Evolutionary conservation across 208 protist genomes (phyloP), one percentile per base, ranked within the genome.

Genomic region (Trypanosoma theileri): DNA sequence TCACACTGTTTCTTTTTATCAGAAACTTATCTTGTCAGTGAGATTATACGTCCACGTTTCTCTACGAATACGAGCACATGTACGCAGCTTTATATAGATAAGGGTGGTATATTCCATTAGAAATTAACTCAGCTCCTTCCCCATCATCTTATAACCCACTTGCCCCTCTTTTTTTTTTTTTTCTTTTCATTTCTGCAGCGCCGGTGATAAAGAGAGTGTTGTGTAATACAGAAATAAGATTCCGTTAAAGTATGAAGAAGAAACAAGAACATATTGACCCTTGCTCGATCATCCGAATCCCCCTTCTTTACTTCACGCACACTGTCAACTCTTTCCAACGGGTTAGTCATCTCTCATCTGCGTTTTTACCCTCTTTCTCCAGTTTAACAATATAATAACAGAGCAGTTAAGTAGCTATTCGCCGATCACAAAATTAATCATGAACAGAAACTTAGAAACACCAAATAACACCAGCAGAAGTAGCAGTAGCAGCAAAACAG

Each of bases 131-230:
- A 14, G 10, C 6, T n/a, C 12, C 13, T 26, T n/a, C 52, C 3
- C 52, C 52, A 56, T 35, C 19, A 26, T 35, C n/a, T 56, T 56
- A 24, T 31, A 56, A 26, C 42, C 55, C 3, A 7, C 55, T 41
- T 21, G 48, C 28, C 35, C 24, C 60, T n/a, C 35, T 42, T 55
- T 19, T 42, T 19, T 66, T 51, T 68, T 68, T 31, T 51, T 31
- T 59, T 46, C 50, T 68, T 68, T 28, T 44, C 46, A 8, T n/a
- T 51, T 50, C 26, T 59, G 3, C 26, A 35, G 17, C 21, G 11
- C 24, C 13, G 9, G 0, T 64, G 12, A n/a, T 48, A 48, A 35
- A 35, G 28, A 11, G 44, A 12, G 16, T 11, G 22, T n/a, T 28
- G 7, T 19, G 1, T 10, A 31, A 56, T 21, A 35, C 19, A 56